Evolutionary conservation across 495 filamentous ascomycete species (phyloP).

Genomic region (Monascus purpureus): DNA sequence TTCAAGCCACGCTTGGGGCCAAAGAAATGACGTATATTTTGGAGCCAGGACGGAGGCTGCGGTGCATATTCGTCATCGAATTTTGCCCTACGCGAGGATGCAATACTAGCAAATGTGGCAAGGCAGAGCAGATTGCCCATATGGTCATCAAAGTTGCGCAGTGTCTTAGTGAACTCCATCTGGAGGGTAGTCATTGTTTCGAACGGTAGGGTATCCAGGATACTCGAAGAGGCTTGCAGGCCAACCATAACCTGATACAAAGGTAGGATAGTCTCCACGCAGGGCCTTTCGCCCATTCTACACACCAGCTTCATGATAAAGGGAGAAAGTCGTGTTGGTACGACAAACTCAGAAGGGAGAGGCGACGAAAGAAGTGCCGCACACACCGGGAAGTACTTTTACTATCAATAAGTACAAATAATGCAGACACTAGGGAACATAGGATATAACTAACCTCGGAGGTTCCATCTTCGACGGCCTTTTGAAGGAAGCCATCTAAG

Average conservation of each 20-base stretch:
- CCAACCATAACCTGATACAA: conserved; percentile 26
- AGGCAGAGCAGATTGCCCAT: conserved; percentile 36
- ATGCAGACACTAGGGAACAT: too few species aligned
- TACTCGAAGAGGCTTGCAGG: conserved; percentile 13
- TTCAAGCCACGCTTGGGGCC: conserved; percentile 34
- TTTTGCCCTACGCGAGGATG: conserved; percentile 7
- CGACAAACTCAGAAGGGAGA: conserved; percentile 16
- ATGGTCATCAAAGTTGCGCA: conserved; percentile 32
- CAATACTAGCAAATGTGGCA: conserved; percentile 31
- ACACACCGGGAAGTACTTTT: conserved; percentile 26
- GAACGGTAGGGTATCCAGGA: conserved; percentile 20
- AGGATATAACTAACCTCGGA: conserved; percentile 21
- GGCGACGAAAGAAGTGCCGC: conserved; percentile 28
- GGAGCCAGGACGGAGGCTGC: conserved; percentile 16
- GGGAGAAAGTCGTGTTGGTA: conserved; percentile 25
- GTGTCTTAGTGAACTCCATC: conserved; percentile 27
- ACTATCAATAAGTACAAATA: not conserved
- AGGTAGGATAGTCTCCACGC: conserved; percentile 27
- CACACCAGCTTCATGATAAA: conserved; percentile 26
- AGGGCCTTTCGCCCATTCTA: conserved; percentile 18
- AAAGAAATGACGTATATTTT: conserved; percentile 34
- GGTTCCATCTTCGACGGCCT: conserved; percentile 14
- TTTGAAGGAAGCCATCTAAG: conserved; percentile 28
- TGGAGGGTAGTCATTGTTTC: conserved; percentile 31
- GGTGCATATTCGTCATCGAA: conserved; percentile 5